Conservation (phyloP, 768 basidiomycete species). For the Panaeolus cyanescens region DNA sequence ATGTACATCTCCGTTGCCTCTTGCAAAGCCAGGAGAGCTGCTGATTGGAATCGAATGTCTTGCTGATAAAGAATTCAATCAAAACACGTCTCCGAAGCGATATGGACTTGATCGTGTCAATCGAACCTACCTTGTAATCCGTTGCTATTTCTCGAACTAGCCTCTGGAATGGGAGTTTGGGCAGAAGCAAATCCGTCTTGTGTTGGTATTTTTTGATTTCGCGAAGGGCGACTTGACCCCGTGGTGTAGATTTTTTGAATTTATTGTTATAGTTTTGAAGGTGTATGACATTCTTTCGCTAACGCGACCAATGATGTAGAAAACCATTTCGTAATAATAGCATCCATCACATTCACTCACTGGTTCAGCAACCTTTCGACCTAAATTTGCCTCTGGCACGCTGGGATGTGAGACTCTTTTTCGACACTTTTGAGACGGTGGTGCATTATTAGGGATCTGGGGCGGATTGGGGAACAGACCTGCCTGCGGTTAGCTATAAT, state of each 20-base stretch:
- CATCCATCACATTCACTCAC: too few species aligned
- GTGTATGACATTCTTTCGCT: too few species aligned
- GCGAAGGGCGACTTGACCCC: slow-evolving; percentile 9
- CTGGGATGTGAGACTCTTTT: too few species aligned
- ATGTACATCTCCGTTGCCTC: slow-evolving; percentile 83
- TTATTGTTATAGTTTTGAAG: neutral
- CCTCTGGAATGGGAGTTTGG: slow-evolving; percentile 12
- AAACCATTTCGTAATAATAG: too few species aligned
- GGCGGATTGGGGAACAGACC: too few species aligned
- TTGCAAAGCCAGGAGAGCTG: slow-evolving; percentile 79
- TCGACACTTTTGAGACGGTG: too few species aligned
- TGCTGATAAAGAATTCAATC: neutral
- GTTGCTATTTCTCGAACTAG: slow-evolving; percentile 15
- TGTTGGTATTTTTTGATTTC: slow-evolving; percentile 17
- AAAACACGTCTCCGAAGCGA: neutral
- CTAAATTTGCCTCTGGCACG: too few species aligned
- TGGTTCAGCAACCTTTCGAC: too few species aligned
- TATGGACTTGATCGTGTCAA: neutral
- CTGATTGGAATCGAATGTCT: slow-evolving; percentile 76
- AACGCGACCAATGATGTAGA: too few species aligned
- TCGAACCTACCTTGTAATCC: slow-evolving; percentile 2
- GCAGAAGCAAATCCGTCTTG: slow-evolving; percentile 13
- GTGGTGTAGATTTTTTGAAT: neutral
- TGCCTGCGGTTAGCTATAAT: too few species aligned
- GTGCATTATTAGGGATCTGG: too few species aligned